Percentiles rank a stretch among this genome's conserved stretches.
These are phyloP conservation scores for Kondoa malvinella DNA, from an alignment of 768 basidiomycete species.

Conservation along the genomic window DNA sequence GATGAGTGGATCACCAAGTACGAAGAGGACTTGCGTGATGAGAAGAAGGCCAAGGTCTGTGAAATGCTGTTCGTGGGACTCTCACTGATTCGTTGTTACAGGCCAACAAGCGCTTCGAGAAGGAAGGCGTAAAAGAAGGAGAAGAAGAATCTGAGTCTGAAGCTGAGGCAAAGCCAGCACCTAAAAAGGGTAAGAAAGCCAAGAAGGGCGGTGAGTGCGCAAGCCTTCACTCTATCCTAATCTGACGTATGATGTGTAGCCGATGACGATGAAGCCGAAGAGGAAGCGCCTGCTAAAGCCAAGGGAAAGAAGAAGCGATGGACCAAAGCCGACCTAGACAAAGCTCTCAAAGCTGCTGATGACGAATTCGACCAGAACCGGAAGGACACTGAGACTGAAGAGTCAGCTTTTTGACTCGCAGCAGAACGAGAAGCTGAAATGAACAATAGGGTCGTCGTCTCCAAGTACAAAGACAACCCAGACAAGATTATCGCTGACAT, in stretches of 20 bases:
- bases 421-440: constrained; percentile 19
- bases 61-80: not conserved
- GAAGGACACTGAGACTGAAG: constrained; percentile 64
- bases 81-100: not conserved
- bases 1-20: constrained; percentile 72
- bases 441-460: constrained; percentile 15
- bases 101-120: constrained; percentile 2
- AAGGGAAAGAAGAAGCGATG: constrained; percentile 3
- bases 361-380: constrained; percentile 56
- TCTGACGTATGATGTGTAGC: constrained; percentile 38
- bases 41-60: constrained; percentile 39
- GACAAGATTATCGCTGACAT: constrained; percentile 66
- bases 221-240: not conserved
- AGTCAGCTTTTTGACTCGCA: constrained; percentile 27
- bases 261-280: constrained; percentile 46
- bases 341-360: constrained; percentile 52
- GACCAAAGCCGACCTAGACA: constrained; percentile 41
- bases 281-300: constrained; percentile 8
- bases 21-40: constrained; percentile 66
- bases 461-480: constrained; percentile 34
- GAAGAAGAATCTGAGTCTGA: constrained; percentile 7
- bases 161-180: not conserved
- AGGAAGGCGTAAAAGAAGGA: constrained; percentile 47
- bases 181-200: constrained; percentile 8
- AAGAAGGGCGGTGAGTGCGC: not conserved